phyloP scores from a whole-genome alignment of 2,329 filamentous ascomycete genomes.

The Colletotrichum plurivorum region DNA sequence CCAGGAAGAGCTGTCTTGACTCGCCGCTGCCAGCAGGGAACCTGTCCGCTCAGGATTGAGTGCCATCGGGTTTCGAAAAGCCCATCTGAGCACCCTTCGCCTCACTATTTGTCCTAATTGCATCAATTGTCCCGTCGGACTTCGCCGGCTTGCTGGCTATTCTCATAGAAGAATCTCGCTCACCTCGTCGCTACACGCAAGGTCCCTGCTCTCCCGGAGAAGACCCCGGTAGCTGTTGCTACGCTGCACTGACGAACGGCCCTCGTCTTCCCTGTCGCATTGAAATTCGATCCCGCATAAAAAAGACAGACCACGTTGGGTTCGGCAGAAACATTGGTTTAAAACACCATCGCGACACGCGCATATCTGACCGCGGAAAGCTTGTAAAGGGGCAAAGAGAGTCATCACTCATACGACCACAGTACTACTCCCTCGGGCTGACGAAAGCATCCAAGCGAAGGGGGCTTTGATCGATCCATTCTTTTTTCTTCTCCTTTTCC shows the following conservation, averaged over 20 bases:
- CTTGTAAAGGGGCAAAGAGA: slow-evolving; percentile 9
- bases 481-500: background rate
- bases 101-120: slow-evolving; percentile 1
- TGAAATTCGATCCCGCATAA: slow-evolving; percentile 17
- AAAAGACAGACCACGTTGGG: slow-evolving; percentile 20
- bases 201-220: background rate
- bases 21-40: slow-evolving; percentile 31
- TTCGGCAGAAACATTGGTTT: slow-evolving; percentile 36
- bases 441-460: background rate
- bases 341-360: slow-evolving; percentile 40
- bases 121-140: background rate
- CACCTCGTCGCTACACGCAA: background rate
- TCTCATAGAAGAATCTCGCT: background rate
- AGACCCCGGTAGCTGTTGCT: background rate
- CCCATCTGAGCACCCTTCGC: slow-evolving; percentile 19
- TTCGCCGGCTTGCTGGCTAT: background rate
- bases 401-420: slow-evolving; percentile 1
- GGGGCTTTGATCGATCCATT: slow-evolving; percentile 15
- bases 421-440: too few relatives aligned
- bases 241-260: background rate
- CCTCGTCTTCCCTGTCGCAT: slow-evolving; percentile 1
- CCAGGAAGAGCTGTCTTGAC: slow-evolving; percentile 19
- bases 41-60: slow-evolving; percentile 14
- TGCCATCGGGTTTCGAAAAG: slow-evolving; percentile 36
- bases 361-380: slow-evolving; percentile 33